Conservation (phyloP, 2,329 filamentous ascomycete genomes). For the Aspergillus sclerotialis region DNA sequence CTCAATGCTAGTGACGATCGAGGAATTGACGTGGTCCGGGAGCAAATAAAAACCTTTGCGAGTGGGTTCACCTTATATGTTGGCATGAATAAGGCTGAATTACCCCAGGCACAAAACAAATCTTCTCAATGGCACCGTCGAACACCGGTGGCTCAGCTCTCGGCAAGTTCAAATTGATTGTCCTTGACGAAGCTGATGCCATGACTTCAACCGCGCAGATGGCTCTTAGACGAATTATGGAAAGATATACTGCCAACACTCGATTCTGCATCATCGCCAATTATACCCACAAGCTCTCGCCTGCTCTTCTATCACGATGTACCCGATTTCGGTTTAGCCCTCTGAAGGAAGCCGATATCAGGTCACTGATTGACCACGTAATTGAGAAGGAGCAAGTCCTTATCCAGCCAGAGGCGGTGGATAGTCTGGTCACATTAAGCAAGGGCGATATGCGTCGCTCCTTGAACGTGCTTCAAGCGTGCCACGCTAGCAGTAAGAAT, state of each 20-base stretch:
- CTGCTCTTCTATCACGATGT: conserved; percentile 84
- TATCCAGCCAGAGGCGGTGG: conserved; percentile 72
- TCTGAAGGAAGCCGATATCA: conserved; percentile 80
- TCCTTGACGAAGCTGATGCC: conserved; percentile 96
- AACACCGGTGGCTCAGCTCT: conserved; percentile 44
- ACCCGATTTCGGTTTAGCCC: conserved; percentile 94
- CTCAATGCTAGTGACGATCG: conserved; percentile 95
- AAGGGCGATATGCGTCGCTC: conserved; percentile 95
- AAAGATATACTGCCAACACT: conserved; percentile 97
- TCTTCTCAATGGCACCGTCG: conserved; percentile 62
- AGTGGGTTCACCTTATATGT: conserved; percentile 39
- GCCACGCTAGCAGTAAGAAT: conserved; percentile 76
- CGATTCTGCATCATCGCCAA: conserved; percentile 98
- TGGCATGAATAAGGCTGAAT: conserved; percentile 1
- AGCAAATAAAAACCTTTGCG: conserved; percentile 99
- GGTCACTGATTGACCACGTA: conserved; percentile 78
- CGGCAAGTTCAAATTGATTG: conserved; percentile 87
- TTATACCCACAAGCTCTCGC: conserved; percentile 95
- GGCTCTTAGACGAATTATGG: conserved; percentile 95
- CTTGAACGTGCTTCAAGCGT: conserved; percentile 91
- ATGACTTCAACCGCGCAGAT: conserved; percentile 99
- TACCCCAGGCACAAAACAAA: conserved; percentile 69
- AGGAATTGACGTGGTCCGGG: conserved; percentile 94
- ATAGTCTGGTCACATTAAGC: conserved; percentile 77
- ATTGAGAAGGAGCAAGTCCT: conserved; percentile 79